Percentiles rank a stretch among this genome's conserved stretches.
Conservation (phyloP, 2,329 filamentous ascomycete genomes). For the Talaromyces amestolkiae region DNA sequence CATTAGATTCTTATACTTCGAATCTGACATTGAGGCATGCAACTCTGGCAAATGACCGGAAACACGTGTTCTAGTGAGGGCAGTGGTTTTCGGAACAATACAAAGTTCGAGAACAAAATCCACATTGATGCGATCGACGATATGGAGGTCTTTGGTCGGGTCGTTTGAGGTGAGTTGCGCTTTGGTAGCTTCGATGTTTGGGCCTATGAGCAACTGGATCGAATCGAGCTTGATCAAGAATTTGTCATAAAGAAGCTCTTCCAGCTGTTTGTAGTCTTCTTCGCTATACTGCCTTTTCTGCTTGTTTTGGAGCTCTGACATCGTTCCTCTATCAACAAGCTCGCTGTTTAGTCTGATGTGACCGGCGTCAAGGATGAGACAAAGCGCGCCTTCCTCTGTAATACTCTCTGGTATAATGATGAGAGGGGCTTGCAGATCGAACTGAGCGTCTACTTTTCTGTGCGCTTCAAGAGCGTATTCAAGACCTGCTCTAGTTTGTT, state of each 20-base stretch:
- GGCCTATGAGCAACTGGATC: conserved; percentile 91
- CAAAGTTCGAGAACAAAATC: conserved; percentile 95
- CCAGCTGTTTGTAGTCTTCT: conserved; percentile 81
- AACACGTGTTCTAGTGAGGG: conserved; percentile 85
- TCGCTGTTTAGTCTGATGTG: conserved; percentile 94
- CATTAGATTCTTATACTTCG: conserved; percentile 97
- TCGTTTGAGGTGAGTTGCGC: conserved; percentile 69
- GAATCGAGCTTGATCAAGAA: conserved; percentile 91
- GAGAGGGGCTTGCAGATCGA: conserved; percentile 91
- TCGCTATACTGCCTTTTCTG: conserved; percentile 84
- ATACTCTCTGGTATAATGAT: conserved; percentile 97
- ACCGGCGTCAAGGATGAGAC: conserved; percentile 91
- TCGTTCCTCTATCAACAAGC: conserved; percentile 83
- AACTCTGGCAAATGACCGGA: conserved; percentile 89
- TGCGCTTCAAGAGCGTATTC: conserved; percentile 97
- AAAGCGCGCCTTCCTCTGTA: conserved; percentile 73
- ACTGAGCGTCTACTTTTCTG: conserved; percentile 93
- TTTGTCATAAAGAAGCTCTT: conserved; percentile 95
- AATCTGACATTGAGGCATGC: conserved; percentile 87
- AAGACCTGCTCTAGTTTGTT: conserved; percentile 91
- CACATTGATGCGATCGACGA: conserved; percentile 96
- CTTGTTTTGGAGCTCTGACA: conserved; percentile 87
- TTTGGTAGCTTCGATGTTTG: conserved; percentile 86
- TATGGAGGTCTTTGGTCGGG: conserved; percentile 71
- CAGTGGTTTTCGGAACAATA: conserved; percentile 92